Base-by-base conservation (phyloP, 352 stramenopile species). In the Phytophthora cactorum region DNA sequence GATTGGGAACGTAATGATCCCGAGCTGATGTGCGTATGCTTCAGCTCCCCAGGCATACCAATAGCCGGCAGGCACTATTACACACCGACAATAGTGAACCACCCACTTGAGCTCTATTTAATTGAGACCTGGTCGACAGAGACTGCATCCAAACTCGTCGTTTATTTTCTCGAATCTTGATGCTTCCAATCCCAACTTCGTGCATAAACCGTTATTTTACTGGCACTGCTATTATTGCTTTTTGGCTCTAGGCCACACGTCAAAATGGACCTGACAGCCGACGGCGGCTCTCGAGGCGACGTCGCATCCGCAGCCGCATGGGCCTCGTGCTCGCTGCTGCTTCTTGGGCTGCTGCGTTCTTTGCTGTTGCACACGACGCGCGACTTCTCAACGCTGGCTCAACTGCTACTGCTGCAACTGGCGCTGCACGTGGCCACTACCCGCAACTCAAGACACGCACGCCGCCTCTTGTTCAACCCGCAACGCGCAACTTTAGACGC, bases 301-400 rank as follows among this genome's bases (percentile, higher is more conserved):
- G 22, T 14, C 28, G 22, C 38, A 22, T 15, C 29, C 22, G 53
- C 52, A 36, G 59, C 51, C 3, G 59, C 53, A 15, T 57, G 39
- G 25, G 51, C 54, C 12, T 54, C 38, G 1, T 64, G 52, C 49
- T 69, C 38, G 22, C 29, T 66, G 17, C 60, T 70, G 43, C 49
- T 69, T 9, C 61, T 82, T 10, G 28, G 49, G 10, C 39, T 74
- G n/a, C 52, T 75, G 8, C 53, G 29, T 15, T 52, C 52, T 4
- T 50, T 76, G 27, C 54, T 79, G 10, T 45, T 70, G 15, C 59
- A 72, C 44, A 14, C 61, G 8, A 61, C 64, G 41, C 62, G 62
- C 45, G 66, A 74, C 52, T 85, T 82, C 38, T 66, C 54, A 25
- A 51, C 59, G 47, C 47, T 89, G 47, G 71, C 67, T 28, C 70